phyloP scores from a whole-genome alignment of 331 rosid genomes.

The Stylosanthes scabra region DNA sequence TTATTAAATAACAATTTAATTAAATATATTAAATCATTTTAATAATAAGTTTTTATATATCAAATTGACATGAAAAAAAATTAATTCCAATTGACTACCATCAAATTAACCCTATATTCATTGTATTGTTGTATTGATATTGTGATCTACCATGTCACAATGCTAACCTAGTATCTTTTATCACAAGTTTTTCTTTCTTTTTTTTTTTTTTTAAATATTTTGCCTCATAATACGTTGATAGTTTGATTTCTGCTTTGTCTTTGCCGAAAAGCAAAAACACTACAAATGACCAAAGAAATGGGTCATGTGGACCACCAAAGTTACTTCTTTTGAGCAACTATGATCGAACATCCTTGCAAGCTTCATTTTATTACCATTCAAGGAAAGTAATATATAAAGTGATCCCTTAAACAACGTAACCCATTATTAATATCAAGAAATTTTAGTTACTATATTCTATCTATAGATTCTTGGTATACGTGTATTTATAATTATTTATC shows the following conservation, averaged over 20 bases:
- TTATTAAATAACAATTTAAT: too few species aligned
- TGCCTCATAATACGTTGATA: too few species aligned
- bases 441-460: not conserved
- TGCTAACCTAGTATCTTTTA: too few species aligned
- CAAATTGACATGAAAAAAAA: too few species aligned
- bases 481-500: too few species aligned
- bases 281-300: not conserved
- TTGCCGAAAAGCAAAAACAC: conserved; percentile 14
- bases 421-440: not conserved
- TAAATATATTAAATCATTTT: too few species aligned
- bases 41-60: too few species aligned
- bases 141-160: too few species aligned
- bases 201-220: not conserved
- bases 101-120: too few species aligned
- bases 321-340: not conserved
- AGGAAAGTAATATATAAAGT: not conserved
- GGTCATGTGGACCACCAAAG: conserved; percentile 18
- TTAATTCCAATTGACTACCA: too few species aligned
- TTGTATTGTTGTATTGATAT: too few species aligned
- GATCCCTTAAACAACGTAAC: not conserved
- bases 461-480: not conserved
- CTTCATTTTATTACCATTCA: conserved; percentile 6
- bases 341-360: conserved; percentile 27
- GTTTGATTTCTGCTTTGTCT: not conserved
- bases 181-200: too few species aligned